Percentiles rank a stretch among this genome's conserved stretches.
phyloP scores from a whole-genome alignment of 169 alveolate genomes.

The Eimeria sp. region DNA sequence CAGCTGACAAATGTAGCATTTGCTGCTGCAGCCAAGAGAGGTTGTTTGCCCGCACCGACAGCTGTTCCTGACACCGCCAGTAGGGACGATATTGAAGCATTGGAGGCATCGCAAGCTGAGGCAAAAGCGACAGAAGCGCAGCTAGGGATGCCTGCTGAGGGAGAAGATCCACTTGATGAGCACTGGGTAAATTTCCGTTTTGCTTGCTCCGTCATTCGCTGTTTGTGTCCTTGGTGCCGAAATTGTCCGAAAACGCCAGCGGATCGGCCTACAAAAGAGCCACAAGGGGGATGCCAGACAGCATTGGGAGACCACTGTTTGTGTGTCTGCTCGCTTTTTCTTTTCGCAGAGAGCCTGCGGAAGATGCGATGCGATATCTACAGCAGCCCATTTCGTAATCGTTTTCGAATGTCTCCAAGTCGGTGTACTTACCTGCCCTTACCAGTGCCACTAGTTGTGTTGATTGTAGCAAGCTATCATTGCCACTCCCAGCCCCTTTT shows the following conservation, averaged over 20 bases:
- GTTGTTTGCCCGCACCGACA: conserved; percentile 28
- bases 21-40: conserved; percentile 71
- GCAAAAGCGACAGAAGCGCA: not conserved
- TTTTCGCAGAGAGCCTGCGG: conserved; percentile 67
- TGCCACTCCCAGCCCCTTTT: not conserved
- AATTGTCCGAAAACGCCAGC: not conserved
- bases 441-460: not conserved
- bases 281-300: not conserved
- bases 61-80: conserved; percentile 7
- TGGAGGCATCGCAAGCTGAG: conserved; percentile 14
- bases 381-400: conserved; percentile 72
- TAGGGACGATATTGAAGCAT: not conserved
- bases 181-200: conserved; percentile 26
- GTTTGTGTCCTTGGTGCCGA: not conserved
- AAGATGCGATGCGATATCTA: conserved; percentile 71
- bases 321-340: not conserved
- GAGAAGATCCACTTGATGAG: conserved; percentile 61
- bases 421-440: not conserved
- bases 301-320: not conserved
- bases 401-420: conserved; percentile 80
- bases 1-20: conserved; percentile 64
- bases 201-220: not conserved
- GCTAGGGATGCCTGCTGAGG: conserved; percentile 4
- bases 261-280: not conserved
- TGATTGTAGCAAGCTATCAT: not conserved